Percentiles rank a stretch among this genome's conserved stretches.
These are phyloP conservation scores for Cyberlindnera bimundalis DNA, from an alignment of 805 yeast species.

Conservation along the genomic window DNA sequence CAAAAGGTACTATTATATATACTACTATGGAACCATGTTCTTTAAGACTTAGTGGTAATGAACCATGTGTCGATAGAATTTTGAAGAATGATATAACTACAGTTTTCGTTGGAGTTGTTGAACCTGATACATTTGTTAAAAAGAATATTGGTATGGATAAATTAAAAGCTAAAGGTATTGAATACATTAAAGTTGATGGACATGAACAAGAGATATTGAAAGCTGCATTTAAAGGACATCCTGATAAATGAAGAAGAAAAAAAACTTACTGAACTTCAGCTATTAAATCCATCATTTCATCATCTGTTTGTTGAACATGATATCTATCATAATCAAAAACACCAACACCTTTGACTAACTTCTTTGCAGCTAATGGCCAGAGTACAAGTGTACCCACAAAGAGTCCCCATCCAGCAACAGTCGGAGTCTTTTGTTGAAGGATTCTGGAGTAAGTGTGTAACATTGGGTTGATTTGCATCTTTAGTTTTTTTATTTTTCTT, in stretches of 20 bases:
- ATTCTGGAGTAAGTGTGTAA: conserved; percentile 5
- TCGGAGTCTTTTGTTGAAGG: conserved; percentile 2
- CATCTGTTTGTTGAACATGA: conserved; percentile 1
- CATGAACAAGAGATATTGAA: conserved; percentile 65
- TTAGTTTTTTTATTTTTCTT: no score
- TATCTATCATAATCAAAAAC: conserved; percentile 1
- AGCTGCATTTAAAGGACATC: conserved; percentile 70
- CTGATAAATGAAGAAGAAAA: no score
- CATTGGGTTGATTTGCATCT: not conserved
- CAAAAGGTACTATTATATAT: conserved; percentile 75
- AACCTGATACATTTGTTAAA: conserved; percentile 86
- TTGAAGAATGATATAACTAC: conserved; percentile 55
- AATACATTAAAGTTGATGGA: conserved; percentile 80
- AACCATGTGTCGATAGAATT: conserved; percentile 84
- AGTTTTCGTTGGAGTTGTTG: conserved; percentile 88
- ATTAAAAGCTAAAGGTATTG: conserved; percentile 55
- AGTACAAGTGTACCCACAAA: not conserved
- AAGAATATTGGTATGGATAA: conserved; percentile 61
- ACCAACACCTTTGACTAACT: conserved; percentile 1
- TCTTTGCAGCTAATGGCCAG: conserved; percentile 7
- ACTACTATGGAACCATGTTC: conserved; percentile 99
- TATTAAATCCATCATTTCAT: conserved; percentile 1
- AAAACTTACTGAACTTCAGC: not conserved
- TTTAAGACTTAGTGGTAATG: conserved; percentile 80
- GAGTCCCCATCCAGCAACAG: conserved; percentile 7